phyloP scores from a whole-genome alignment of 1,284 basidiomycete genomes.

The Meripilus lineatus region DNA sequence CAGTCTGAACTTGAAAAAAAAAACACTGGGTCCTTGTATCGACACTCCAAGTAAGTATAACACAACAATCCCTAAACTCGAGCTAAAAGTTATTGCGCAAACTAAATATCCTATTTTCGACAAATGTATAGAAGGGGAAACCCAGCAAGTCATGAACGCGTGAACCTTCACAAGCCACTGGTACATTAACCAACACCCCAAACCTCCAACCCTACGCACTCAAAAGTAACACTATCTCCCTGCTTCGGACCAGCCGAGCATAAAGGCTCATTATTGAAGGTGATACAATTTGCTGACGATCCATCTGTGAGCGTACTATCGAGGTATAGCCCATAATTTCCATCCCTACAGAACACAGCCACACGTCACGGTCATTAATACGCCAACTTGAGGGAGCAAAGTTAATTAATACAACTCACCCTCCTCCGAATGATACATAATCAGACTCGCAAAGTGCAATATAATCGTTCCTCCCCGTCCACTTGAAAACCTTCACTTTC shows the following conservation, averaged over 20 bases:
- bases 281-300: conserved; percentile 79
- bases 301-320: conserved; percentile 81
- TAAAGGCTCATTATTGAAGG: conserved; percentile 85
- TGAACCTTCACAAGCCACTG: too few species aligned
- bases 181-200: conserved; percentile 58
- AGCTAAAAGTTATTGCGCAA: too few species aligned
- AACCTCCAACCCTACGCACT: conserved; percentile 83
- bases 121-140: too few species aligned
- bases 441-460: conserved; percentile 80
- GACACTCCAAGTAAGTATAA: too few species aligned
- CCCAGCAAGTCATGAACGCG: too few species aligned
- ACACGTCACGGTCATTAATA: background rate
- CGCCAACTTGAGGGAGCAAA: too few species aligned
- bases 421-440: conserved; percentile 86
- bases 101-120: too few species aligned
- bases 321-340: conserved; percentile 87
- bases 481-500: conserved; percentile 67
- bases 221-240: conserved; percentile 58
- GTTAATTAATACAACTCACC: conserved; percentile 50
- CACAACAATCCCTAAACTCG: too few species aligned
- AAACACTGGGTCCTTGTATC: too few species aligned
- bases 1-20: too few species aligned
- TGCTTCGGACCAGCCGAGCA: conserved; percentile 48
- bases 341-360: conserved; percentile 51
- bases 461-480: conserved; percentile 91